Base-by-base conservation (phyloP, 1,284 basidiomycete species). In the Cerioporus squamosus region DNA sequence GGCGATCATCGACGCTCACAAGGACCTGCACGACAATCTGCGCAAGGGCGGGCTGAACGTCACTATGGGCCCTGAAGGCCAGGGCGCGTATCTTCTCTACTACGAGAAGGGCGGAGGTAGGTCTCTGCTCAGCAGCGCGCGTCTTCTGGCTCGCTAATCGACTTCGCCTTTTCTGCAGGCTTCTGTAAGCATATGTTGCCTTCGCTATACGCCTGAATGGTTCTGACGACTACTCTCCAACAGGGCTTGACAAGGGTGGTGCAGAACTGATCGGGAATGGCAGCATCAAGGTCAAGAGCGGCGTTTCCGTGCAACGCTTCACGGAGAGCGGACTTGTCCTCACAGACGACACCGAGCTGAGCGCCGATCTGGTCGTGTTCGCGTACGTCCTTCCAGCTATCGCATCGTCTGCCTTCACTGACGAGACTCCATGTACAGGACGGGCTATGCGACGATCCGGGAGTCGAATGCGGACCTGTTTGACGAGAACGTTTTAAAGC, bases 331-430 rank as follows among this genome's bases (percentile, higher is more conserved):
- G 82, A 0, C 66, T 91, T 3, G 75, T 77, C 17, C 91, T 93
- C 63, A 81, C 80, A 49, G 82, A 93, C 60, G 88, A 86, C 5
- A 81, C 79, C 2, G 79, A 80, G 57, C 70, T 90, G 17, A 68
- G 79, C 9, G 88, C 85, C 1, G 90, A 93, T 66, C 78, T 86
- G 3, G 83, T 92, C n/a, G 67, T 93, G 12, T 84, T 88, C 67
- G 83, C 85, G 23, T 77, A 45, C 23, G 75, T 61, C 6, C n/a
- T 24, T 15, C 17, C n/a, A 10, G 2, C 8, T 36, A 3, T 36
- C 33, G 3, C 1, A 14, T 6, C 33, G 1, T 23, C 36, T 44
- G 5, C n/a, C 1, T 3, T 36, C 24, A 33, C 20, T 38, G 14
- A 17, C 7, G 18, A 31, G 17, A 29, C 29, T 2, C 4, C 14